phyloP scores from a whole-genome alignment of 495 filamentous ascomycete species.

The Annulohypoxylon maeteangense region DNA sequence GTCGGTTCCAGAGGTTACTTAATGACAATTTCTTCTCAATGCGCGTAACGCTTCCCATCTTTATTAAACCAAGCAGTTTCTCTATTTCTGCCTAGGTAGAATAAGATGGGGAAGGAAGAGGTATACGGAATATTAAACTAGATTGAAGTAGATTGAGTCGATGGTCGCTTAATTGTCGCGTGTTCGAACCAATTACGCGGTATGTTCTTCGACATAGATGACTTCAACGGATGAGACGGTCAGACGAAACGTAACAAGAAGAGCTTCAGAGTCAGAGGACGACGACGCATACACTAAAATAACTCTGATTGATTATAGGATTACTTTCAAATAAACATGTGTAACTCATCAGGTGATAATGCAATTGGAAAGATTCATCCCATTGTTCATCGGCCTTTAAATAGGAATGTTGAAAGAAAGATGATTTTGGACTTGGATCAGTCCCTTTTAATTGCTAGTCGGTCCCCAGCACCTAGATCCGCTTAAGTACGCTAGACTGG shows the following conservation, averaged over 20 bases:
- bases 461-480: background rate
- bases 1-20: slow-evolving; percentile 32
- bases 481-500: background rate
- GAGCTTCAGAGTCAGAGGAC: background rate
- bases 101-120: background rate
- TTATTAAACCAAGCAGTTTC: background rate
- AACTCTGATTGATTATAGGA: background rate
- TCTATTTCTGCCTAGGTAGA: background rate
- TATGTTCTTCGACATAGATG: background rate
- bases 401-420: background rate
- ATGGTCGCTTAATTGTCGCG: background rate
- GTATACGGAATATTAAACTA: background rate
- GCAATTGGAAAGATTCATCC: background rate
- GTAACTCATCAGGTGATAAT: background rate
- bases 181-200: background rate
- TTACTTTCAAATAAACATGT: background rate
- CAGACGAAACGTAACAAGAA: background rate
- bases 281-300: too few species aligned
- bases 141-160: background rate
- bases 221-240: slow-evolving; percentile 5
- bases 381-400: background rate
- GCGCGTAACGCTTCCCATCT: slow-evolving; percentile 16
- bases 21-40: slow-evolving; percentile 16
- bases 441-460: background rate
- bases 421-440: slow-evolving; percentile 5